Conservation (phyloP, 768 basidiomycete species). For the Leccinum imitatum region DNA sequence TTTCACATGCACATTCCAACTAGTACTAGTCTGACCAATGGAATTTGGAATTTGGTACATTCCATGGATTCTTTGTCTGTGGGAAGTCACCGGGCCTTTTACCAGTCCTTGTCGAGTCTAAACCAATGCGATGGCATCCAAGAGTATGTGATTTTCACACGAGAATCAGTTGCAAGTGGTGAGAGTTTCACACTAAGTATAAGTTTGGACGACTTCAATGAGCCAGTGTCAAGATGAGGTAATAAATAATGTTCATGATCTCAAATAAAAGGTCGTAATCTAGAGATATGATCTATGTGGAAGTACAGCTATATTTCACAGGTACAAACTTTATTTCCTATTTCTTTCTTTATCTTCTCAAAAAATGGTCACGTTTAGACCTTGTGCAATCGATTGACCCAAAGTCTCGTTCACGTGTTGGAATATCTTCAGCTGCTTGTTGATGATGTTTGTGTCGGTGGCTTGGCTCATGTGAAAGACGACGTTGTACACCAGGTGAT, state of each 20-base stretch:
- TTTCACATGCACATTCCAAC: not conserved
- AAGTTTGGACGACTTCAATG: not conserved
- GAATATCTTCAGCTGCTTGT: conserved; percentile 36
- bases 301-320: not conserved
- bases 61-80: not conserved
- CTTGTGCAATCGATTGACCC: conserved; percentile 36
- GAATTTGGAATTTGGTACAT: not conserved
- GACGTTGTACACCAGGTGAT: too few relatives aligned
- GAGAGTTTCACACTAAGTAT: not conserved
- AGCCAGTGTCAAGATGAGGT: not conserved
- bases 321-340: not conserved
- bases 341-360: not conserved
- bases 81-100: not conserved
- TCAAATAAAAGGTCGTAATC: not conserved
- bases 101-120: not conserved
- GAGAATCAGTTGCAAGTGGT: too few relatives aligned
- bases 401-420: conserved; percentile 37
- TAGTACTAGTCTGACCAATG: not conserved
- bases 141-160: not conserved
- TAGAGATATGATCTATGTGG: not conserved
- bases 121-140: not conserved
- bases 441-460: conserved; percentile 24
- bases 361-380: conserved; percentile 24
- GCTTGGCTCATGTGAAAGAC: too few relatives aligned
- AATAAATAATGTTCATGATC: not conserved